Evolutionary conservation across 495 filamentous ascomycete genomes (phyloP).

Genomic region (Lentithecium fluviatile): DNA sequence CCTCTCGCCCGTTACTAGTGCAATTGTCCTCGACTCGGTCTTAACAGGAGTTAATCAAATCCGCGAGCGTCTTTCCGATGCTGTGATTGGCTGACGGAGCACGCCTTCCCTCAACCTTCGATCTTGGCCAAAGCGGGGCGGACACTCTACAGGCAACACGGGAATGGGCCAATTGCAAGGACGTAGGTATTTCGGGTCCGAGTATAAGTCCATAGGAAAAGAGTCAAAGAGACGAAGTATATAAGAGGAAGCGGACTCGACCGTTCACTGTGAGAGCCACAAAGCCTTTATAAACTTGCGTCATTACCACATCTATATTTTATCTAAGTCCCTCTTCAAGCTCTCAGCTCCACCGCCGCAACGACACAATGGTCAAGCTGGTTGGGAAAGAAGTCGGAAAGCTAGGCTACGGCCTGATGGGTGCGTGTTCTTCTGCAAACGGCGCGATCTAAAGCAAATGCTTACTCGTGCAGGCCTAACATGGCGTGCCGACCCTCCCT

Average conservation of each 20-base stretch:
- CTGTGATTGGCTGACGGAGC: background rate
- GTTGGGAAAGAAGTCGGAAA: conserved; percentile 38
- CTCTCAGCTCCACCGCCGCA: background rate
- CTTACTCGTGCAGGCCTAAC: conserved; percentile 59
- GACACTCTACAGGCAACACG: too few relatives aligned
- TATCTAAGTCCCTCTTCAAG: background rate
- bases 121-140: background rate
- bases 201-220: background rate
- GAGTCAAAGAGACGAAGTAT: background rate
- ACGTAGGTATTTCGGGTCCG: background rate
- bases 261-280: too few relatives aligned
- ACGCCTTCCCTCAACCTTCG: background rate
- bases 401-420: conserved; percentile 47
- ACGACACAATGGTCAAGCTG: conserved; percentile 28
- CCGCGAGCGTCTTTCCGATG: background rate
- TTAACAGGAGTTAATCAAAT: background rate
- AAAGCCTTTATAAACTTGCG: too few relatives aligned
- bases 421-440: conserved; percentile 17
- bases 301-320: background rate
- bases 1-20: too few relatives aligned
- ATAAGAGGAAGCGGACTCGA: background rate
- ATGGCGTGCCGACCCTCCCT: conserved; percentile 60
- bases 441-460: background rate
- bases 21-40: too few relatives aligned
- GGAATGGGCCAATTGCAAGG: background rate